Evolutionary conservation across 306 rosid genomes (phyloP).

Genomic region (Cicer chorassanicum): DNA sequence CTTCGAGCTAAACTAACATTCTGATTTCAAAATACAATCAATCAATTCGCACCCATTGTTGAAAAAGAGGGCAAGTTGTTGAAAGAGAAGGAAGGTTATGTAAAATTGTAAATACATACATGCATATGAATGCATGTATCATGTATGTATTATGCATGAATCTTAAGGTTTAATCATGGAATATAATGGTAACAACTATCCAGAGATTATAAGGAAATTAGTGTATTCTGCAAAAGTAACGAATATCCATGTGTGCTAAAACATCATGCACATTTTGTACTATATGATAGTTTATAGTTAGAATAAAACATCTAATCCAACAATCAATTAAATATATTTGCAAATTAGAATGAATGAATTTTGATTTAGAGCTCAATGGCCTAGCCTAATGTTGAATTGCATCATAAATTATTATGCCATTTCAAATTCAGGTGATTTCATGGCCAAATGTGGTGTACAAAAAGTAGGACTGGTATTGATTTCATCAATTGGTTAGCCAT

Average conservation of each 20-base stretch:
- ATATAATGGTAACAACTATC: constrained; percentile 18
- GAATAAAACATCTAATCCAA: background rate
- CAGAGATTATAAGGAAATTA: constrained; percentile 23
- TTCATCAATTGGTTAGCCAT: background rate
- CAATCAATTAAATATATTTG: constrained; percentile 26
- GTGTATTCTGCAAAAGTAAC: constrained; percentile 19
- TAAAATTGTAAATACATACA: background rate
- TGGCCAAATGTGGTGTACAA: constrained; percentile 5
- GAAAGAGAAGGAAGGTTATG: constrained; percentile 8
- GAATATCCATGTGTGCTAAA: background rate
- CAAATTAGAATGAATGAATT: constrained; percentile 25
- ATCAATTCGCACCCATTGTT: constrained; percentile 15
- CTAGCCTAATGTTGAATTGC: constrained; percentile 12
- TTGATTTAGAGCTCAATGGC: background rate
- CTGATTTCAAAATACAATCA: constrained; percentile 54
- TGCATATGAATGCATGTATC: background rate
- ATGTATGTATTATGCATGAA: background rate
- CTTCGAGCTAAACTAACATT: constrained; percentile 97
- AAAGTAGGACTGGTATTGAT: background rate
- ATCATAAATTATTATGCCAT: constrained; percentile 31
- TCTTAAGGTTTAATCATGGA: constrained; percentile 16
- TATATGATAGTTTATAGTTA: no score
- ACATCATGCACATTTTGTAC: constrained; percentile 1
- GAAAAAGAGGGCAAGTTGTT: background rate
- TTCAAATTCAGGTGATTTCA: constrained; percentile 29